phyloP scores from a whole-genome alignment of 2,329 filamentous ascomycete species.

The Sarocladium brachiariae region DNA sequence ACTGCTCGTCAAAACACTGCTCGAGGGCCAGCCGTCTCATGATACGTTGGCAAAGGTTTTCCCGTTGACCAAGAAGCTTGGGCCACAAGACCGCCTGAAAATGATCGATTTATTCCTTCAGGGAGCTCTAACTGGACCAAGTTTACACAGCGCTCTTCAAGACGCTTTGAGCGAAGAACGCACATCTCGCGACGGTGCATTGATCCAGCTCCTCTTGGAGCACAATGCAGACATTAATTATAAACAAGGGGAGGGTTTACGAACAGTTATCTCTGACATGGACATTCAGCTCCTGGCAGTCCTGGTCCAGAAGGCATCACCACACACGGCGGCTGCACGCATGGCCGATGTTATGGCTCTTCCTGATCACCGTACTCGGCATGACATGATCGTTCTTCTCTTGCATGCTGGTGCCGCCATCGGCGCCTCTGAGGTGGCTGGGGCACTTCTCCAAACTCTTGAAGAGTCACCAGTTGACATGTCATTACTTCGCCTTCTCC shows the following conservation, averaged over 20 bases:
- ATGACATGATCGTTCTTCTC: constrained; percentile 40
- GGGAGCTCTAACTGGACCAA: constrained; percentile 38
- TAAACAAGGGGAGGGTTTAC: constrained; percentile 42
- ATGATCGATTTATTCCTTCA: constrained; percentile 45
- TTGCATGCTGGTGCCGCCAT: constrained; percentile 37
- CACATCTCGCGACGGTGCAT: constrained; percentile 39
- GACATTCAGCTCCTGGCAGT: constrained; percentile 39
- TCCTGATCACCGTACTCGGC: constrained; percentile 33
- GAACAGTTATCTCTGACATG: constrained; percentile 39
- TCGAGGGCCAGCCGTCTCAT: constrained; percentile 38
- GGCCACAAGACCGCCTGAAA: constrained; percentile 35
- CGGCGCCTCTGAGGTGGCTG: constrained; percentile 34
- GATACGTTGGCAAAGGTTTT: constrained; percentile 44
- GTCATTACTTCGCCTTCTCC: constrained; percentile 38
- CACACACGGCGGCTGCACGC: constrained; percentile 40
- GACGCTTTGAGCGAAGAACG: constrained; percentile 43
- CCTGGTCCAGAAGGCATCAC: constrained; percentile 39
- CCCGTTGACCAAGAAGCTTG: constrained; percentile 37
- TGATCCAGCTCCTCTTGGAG: constrained; percentile 46
- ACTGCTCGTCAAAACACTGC: constrained; percentile 37
- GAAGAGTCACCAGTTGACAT: constrained; percentile 41
- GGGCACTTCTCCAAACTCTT: constrained; percentile 35
- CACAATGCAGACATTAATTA: constrained; percentile 49
- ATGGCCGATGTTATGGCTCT: constrained; percentile 41
- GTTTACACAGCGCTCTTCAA: constrained; percentile 43